Percentiles rank a stretch among this genome's conserved stretches.
Conservation (phyloP, 2,329 filamentous ascomycete genomes). For the Rhynchosporium secalis region DNA sequence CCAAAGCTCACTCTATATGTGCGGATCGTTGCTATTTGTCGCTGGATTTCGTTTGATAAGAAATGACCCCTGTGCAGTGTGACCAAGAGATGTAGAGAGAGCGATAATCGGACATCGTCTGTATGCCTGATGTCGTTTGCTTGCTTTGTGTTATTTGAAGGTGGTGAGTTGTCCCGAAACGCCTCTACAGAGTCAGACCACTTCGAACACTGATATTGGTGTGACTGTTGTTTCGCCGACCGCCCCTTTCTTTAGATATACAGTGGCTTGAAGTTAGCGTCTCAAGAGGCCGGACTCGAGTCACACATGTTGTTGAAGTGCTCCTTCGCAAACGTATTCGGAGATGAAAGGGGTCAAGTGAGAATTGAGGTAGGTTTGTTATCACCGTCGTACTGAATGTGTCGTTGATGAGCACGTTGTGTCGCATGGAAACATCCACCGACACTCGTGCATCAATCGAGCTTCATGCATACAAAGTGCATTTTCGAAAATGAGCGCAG, state of each 20-base stretch:
- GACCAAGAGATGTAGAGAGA: neutral
- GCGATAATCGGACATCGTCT: constrained; percentile 3
- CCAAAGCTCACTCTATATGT: neutral
- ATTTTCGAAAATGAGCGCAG: neutral
- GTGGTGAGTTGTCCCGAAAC: neutral
- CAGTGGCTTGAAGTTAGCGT: neutral
- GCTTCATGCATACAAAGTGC: neutral
- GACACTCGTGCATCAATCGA: neutral
- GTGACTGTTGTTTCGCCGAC: neutral
- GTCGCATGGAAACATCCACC: neutral
- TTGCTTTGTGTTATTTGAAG: neutral
- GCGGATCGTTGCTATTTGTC: neutral
- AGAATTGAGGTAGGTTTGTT: neutral
- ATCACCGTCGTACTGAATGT: neutral
- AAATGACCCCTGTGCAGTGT: neutral
- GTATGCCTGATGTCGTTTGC: neutral
- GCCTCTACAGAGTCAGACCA: constrained; percentile 4
- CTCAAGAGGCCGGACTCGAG: neutral
- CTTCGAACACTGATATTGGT: neutral
- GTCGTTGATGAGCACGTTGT: constrained; percentile 1
- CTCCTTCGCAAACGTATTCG: neutral
- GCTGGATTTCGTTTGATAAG: neutral
- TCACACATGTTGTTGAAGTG: neutral
- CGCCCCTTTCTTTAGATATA: neutral
- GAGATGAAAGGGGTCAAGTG: neutral